Evolutionary conservation across 2,329 filamentous ascomycete genomes (phyloP).

Genomic region (Blastomyces gilchristii): DNA sequence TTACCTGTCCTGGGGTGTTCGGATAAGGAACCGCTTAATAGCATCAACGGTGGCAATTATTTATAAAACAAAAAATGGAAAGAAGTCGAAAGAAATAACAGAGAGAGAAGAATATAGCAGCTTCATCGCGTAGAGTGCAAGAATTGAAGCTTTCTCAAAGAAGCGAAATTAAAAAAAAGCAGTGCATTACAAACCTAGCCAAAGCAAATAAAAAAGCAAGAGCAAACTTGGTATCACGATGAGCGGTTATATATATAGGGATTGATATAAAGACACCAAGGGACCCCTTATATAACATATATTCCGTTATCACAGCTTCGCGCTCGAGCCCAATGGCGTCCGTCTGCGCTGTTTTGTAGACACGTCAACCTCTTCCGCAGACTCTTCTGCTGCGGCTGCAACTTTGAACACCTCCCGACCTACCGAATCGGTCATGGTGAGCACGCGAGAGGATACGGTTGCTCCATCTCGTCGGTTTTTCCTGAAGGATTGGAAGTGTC

Average conservation of each 20-base stretch:
- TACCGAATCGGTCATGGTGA: constrained; percentile 64
- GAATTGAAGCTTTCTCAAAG: neutral
- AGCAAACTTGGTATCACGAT: neutral
- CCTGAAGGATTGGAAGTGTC: constrained; percentile 16
- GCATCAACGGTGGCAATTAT: too few relatives aligned
- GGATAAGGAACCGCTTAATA: too few relatives aligned
- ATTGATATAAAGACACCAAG: neutral
- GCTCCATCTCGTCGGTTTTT: constrained; percentile 93
- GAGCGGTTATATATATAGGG: neutral
- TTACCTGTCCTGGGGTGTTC: too few relatives aligned
- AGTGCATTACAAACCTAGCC: too few relatives aligned
- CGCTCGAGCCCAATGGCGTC: constrained; percentile 22
- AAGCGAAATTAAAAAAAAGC: too few relatives aligned
- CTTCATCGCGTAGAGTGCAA: neutral
- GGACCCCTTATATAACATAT: neutral
- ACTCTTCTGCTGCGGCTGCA: constrained; percentile 19
- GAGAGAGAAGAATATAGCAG: too few relatives aligned
- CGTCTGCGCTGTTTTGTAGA: constrained; percentile 29
- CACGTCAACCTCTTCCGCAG: constrained; percentile 22
- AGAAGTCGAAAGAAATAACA: too few relatives aligned
- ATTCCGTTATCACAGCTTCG: neutral
- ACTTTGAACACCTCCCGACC: constrained; percentile 55
- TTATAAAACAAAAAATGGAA: too few relatives aligned
- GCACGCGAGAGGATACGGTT: constrained; percentile 72
- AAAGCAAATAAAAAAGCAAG: too few relatives aligned